Base-by-base conservation (phyloP, 2,329 filamentous ascomycete species). In the Septoria linicola region DNA sequence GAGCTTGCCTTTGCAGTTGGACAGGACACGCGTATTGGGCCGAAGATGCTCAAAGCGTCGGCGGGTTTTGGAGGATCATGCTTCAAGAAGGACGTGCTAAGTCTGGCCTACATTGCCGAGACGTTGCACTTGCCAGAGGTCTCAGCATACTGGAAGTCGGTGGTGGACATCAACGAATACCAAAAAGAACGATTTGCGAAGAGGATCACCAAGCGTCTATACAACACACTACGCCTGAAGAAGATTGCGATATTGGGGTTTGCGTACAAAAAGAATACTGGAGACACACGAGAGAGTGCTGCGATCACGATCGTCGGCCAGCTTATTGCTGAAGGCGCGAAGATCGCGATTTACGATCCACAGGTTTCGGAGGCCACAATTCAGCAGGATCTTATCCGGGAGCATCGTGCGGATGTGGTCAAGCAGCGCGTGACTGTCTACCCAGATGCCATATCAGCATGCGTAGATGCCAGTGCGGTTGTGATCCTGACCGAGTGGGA, bases 51-150 rank as follows among this genome's bases (percentile, higher is more conserved):
- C 34, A 84, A 87, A 69, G 83, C 87, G 6, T 84, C 83, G 32
- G 80, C 89, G 27, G 88, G 88, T 13, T 92, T 91, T 63, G 87
- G 88, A 48, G 88, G 88, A 16, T 87, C 82, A 54, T 92, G 88
- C 70, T 90, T 92, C 76, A 83, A 85, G 68, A 92, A 92, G 70
- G 88, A 92, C 64, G 81, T 90, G 35, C 75, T 88, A 41, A 87
- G 80, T 68, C 73, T 92, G 31, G 80, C 84, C 14, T 89, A 91
- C 70, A 76, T 91, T 23, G 83, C 87, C 13, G 83, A 88, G 61
- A 81, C 79, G 2, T 75, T 89, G 48, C 80, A 84, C 44, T 74
- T 90, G 8, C 77, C 79, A 3, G 84, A 90, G 61, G 86, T 91
- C 0, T 85, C 82, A 27, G 79, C 82, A 57, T 91, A 90, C 72